These are phyloP conservation scores for Fusarium transvaalense DNA, from an alignment of 2,329 filamentous ascomycete genomes.

Conservation along the genomic window DNA sequence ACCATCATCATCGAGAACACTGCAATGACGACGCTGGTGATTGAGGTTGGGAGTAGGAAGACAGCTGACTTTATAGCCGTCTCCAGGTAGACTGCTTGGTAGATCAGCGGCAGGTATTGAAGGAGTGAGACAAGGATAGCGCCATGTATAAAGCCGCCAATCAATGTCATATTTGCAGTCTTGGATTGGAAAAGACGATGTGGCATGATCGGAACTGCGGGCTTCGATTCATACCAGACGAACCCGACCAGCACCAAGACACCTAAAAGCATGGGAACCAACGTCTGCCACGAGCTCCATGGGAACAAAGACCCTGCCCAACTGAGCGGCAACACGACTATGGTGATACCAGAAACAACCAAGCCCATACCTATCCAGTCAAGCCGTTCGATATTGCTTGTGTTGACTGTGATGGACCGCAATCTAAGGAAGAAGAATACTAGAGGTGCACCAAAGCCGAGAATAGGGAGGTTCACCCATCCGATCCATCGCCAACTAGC, in stretches of 20 bases:
- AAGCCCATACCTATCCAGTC: slow-evolving; percentile 24
- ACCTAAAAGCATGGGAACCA: slow-evolving; percentile 14
- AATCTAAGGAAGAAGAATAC: slow-evolving; percentile 23
- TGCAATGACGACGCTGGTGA: slow-evolving; percentile 15
- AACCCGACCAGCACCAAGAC: not conserved
- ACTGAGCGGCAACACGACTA: slow-evolving; percentile 18
- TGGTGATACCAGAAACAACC: slow-evolving; percentile 13
- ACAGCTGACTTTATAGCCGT: slow-evolving; percentile 17
- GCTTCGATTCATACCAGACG: slow-evolving; percentile 15
- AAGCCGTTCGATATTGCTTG: slow-evolving; percentile 13
- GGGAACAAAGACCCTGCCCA: slow-evolving; percentile 25
- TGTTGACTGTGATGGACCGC: not conserved
- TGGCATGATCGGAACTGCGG: slow-evolving; percentile 19
- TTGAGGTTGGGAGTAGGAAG: slow-evolving; percentile 1
- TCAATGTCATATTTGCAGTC: slow-evolving; percentile 29
- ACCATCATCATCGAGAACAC: slow-evolving; percentile 31
- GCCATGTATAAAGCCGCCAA: slow-evolving; percentile 18
- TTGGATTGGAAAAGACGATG: slow-evolving; percentile 14
- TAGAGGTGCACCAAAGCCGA: slow-evolving; percentile 13
- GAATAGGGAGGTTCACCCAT: slow-evolving; percentile 20
- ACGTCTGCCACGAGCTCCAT: slow-evolving; percentile 18
- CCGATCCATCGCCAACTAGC: slow-evolving; percentile 25
- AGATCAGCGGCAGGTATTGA: slow-evolving; percentile 17
- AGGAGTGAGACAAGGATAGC: slow-evolving; percentile 15
- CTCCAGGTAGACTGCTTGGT: slow-evolving; percentile 18